Evolutionary conservation across 805 yeast species (phyloP), one percentile per base, ranked within the genome.

Genomic region (Metschnikowia picachoensis): DNA sequence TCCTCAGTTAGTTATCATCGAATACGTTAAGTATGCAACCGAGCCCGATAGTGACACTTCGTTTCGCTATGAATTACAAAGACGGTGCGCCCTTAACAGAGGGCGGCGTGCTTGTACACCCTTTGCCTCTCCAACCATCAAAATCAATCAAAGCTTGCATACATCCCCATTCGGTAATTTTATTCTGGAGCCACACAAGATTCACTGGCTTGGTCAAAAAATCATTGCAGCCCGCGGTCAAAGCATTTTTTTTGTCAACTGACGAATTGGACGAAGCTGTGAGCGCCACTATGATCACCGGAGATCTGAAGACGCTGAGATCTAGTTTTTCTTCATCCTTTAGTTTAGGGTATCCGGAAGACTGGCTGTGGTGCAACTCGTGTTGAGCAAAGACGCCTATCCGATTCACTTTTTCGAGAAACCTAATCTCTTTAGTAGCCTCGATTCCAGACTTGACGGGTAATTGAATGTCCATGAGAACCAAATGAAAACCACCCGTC

Each of bases 151-250:
- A 70, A 0, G 97, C 97, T 67, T 92, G 99, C 98, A 92, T 92
- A 65, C 98, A 92, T 0, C 99, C 98, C 98, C 98, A 94, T 65
- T 92, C 97, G 0, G 90, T 85, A 43, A 94, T 87, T 66, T 94
- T 94, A 60, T 87, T 88, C 58, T 90, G 87, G 39, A 94, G 72
- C 99, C 99, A 94, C 40, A 82, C 87, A 55, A 92, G 72, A 57
- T 90, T 92, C 8, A 94, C 98, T 0, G 99, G 99, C 56, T 94
- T 94, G 9, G 97, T 94, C 55, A 94, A 68, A 68, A 85, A 94
- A 65, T 94, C 99, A 60, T 94, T 94, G 67, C 99, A 94, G 39
- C 99, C 99, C 3, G 98, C 97, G 28, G 95, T 86, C 45, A 94
- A 72, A 0, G 99, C 99, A 58, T 88, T 87, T 51, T 88, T 83